A percentile compares a stretch with the other conserved stretches of the same genome.
These are phyloP conservation scores for Xylaria castorea DNA, from an alignment of 495 filamentous ascomycete genomes.

Conservation along the genomic window DNA sequence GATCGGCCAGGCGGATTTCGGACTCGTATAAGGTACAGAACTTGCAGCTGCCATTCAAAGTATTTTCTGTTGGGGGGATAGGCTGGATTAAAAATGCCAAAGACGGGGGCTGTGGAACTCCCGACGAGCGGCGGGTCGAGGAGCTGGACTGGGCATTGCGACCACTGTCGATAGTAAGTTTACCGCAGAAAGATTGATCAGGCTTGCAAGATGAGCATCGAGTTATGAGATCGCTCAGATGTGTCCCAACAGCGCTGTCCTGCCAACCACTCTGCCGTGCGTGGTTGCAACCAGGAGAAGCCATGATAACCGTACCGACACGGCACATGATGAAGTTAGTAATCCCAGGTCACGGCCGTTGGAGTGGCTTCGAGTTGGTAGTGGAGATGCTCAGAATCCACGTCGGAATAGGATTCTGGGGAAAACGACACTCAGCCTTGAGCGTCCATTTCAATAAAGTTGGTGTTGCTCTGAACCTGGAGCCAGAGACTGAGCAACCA, in stretches of 20 bases:
- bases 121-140: slow-evolving; percentile 11
- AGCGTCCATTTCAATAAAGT: slow-evolving; percentile 27
- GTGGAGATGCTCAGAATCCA: slow-evolving; percentile 11
- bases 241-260: slow-evolving; percentile 19
- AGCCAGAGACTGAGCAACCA: slow-evolving; percentile 19
- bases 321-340: slow-evolving; percentile 27
- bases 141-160: not conserved
- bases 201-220: slow-evolving; percentile 26
- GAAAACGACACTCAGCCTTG: slow-evolving; percentile 9
- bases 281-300: slow-evolving; percentile 29
- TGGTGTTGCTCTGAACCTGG: slow-evolving; percentile 22
- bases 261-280: slow-evolving; percentile 29
- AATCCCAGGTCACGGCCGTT: not conserved
- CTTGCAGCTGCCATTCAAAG: slow-evolving; percentile 27
- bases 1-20: slow-evolving; percentile 27
- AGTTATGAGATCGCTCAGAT: slow-evolving; percentile 26
- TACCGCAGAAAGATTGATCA: slow-evolving; percentile 24
- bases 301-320: slow-evolving; percentile 29
- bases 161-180: slow-evolving; percentile 24
- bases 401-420: slow-evolving; percentile 11
- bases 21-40: slow-evolving; percentile 26
- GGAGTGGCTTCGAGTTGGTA: not conserved
- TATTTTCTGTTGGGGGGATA: slow-evolving; percentile 6
- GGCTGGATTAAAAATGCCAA: slow-evolving; percentile 26
- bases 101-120: slow-evolving; percentile 21